Evolutionary conservation across 2,329 filamentous ascomycete species (phyloP).

Genomic region (Grosmannia penicillata): DNA sequence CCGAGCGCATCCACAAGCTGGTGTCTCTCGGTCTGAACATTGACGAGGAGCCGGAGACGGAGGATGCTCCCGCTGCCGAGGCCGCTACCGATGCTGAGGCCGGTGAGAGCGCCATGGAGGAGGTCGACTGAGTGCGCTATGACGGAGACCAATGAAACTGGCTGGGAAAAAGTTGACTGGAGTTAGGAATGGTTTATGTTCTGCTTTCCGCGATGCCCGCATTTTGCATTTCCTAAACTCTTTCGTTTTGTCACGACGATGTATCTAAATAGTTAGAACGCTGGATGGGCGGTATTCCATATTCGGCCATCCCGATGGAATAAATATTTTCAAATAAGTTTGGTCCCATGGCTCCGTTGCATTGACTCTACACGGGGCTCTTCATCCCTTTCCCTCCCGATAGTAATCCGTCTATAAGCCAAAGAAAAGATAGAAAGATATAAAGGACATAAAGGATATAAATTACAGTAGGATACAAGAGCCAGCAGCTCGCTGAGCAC

Average conservation of each 20-base stretch:
- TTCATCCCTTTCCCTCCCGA: too few species aligned
- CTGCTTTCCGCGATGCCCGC: slow-evolving; percentile 7
- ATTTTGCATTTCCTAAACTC: slow-evolving; percentile 1
- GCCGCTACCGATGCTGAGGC: slow-evolving; percentile 45
- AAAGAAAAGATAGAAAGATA: too few species aligned
- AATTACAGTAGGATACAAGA: too few species aligned
- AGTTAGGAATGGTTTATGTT: slow-evolving; percentile 20
- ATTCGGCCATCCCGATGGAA: too few species aligned
- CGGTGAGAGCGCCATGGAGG: slow-evolving; percentile 96
- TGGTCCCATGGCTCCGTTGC: too few species aligned
- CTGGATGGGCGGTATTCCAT: background rate
- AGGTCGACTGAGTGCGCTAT: slow-evolving; percentile 69
- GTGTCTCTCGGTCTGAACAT: slow-evolving; percentile 96
- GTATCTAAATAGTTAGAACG: background rate
- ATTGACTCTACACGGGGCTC: too few species aligned
- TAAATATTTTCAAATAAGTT: too few species aligned
- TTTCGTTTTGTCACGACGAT: slow-evolving; percentile 1
- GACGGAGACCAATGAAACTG: slow-evolving; percentile 12
- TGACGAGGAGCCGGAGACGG: slow-evolving; percentile 76
- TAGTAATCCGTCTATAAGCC: too few species aligned
- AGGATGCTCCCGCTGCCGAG: slow-evolving; percentile 38
- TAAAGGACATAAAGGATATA: background rate
- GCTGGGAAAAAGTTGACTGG: slow-evolving; percentile 24
- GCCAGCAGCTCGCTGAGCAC: too few species aligned
- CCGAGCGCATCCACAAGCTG: slow-evolving; percentile 99